Evolutionary conservation across 2,329 filamentous ascomycete species (phyloP), one percentile per base, ranked within the genome.

Genomic region (Fusarium citri): DNA sequence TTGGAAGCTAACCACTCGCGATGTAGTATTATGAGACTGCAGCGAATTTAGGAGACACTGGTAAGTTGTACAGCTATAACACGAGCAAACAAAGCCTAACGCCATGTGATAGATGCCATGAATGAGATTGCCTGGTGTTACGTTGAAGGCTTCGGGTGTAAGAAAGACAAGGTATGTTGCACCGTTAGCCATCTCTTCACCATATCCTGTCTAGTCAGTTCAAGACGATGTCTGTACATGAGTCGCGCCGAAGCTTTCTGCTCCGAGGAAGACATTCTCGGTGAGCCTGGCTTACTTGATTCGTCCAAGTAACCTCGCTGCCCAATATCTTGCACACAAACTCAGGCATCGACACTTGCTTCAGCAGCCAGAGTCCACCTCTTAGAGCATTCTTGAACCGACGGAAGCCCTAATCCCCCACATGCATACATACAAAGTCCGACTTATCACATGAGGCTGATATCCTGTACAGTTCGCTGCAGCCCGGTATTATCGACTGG

Each of bases 81-180:
- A 49, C 30, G 20, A 28, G 20, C 23, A 28, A 57, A 54, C 61
- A 49, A 48, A 55, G 61, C 46, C 37, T 61, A 45, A 61, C 67
- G 43, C 65, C 55, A 50, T 45, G 55, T 58, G 64, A 65, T 73
- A 90, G 96, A 99, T 83, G 96, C 94, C 61, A 97, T 98, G 94
- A 97, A 98, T 78, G 95, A 98, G 81, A 91, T 91, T 56, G 96
- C 91, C 37, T 97, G 94, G 94, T 99, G 96, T 83, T 98, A 96
- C 85, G 81, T 97, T 28, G 92, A 98, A 78, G 96, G 96, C n/a
- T 97, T 97, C 81, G 96, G 96, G 34, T 95, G 94, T 77, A 96
- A 94, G 80, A 99, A 98, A 81, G 94, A 99, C 84, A 98, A 97
- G 92, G 95, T 98, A 86, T 81, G 93, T 88, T 56, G 47, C 48